A percentile compares a stretch with the other conserved stretches of the same genome.
These are phyloP conservation scores for Pseudocercospora pini-densiflorae DNA, from an alignment of 2,329 filamentous ascomycete species.

Conservation along the genomic window DNA sequence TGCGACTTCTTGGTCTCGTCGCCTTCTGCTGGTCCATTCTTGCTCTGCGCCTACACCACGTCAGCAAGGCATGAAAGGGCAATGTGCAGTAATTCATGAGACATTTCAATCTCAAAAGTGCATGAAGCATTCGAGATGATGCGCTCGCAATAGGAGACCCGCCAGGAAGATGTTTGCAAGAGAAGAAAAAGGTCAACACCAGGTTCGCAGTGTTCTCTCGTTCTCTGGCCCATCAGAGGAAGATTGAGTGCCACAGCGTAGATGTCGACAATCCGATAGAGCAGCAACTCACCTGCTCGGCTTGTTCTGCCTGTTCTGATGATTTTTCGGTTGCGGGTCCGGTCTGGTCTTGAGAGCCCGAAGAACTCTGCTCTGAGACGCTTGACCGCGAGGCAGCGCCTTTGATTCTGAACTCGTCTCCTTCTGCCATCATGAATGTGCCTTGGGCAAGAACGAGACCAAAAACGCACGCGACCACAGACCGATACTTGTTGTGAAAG, in stretches of 20 bases:
- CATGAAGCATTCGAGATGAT: background rate
- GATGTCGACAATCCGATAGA: constrained; percentile 10
- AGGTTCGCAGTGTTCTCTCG: background rate
- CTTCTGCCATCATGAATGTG: constrained; percentile 27
- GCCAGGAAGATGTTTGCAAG: background rate
- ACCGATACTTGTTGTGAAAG: constrained; percentile 4
- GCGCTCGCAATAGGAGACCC: background rate
- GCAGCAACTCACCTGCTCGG: constrained; percentile 29
- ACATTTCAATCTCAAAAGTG: background rate
- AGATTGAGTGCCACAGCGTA: background rate
- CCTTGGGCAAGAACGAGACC: background rate
- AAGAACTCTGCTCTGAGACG: constrained; percentile 10
- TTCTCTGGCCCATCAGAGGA: background rate
- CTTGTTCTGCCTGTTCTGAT: constrained; percentile 19
- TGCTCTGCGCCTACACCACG: constrained; percentile 21
- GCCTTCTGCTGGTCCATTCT: constrained; percentile 1
- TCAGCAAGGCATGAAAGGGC: constrained; percentile 25
- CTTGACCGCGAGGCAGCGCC: constrained; percentile 26
- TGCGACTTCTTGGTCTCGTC: background rate
- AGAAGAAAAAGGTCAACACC: background rate
- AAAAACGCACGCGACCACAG: background rate
- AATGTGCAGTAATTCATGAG: background rate
- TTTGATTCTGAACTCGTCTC: constrained; percentile 30
- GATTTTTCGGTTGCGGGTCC: constrained; percentile 16
- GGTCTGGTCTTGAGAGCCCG: constrained; percentile 20